Conservation (phyloP, 768 basidiomycete genomes). For the Pleurotus ostreatus region DNA sequence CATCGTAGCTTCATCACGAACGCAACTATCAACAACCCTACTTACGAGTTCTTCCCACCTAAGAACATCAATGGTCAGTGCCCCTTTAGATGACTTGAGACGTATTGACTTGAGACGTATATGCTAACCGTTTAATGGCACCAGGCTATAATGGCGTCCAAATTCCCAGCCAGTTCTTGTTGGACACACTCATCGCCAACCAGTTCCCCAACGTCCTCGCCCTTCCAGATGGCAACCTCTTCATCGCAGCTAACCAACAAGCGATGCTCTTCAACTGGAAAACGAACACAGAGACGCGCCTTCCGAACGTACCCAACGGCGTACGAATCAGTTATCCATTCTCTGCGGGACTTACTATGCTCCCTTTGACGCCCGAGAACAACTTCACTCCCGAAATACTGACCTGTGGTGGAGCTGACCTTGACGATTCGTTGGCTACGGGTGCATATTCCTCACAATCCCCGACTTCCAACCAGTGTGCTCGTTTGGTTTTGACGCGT, state of each 20-base stretch:
- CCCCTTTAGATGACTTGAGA: neutral
- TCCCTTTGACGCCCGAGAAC: constrained; percentile 31
- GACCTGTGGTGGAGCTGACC: constrained; percentile 40
- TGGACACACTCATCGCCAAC: constrained; percentile 12
- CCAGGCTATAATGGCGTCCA: constrained; percentile 19
- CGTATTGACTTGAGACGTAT: neutral
- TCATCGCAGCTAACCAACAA: constrained; percentile 36
- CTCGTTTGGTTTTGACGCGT: constrained; percentile 34
- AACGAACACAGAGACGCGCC: constrained; percentile 31
- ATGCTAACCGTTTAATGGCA: too few relatives aligned
- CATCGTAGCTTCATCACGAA: constrained; percentile 57
- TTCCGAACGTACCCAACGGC: constrained; percentile 40
- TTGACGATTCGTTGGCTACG: constrained; percentile 24
- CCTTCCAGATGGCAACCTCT: constrained; percentile 39
- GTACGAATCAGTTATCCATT: constrained; percentile 37
- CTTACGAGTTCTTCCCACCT: constrained; percentile 19
- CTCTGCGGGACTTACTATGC: constrained; percentile 32
- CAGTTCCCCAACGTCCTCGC: constrained; percentile 21
- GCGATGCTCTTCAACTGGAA: constrained; percentile 39
- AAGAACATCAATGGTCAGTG: constrained; percentile 30
- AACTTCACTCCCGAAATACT: constrained; percentile 40
- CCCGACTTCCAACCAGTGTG: constrained; percentile 40
- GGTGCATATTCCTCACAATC: constrained; percentile 29
- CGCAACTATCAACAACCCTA: constrained; percentile 4
- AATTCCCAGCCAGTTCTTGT: constrained; percentile 12